phyloP scores from a whole-genome alignment of 202 grass and related monocot genomes.

The Panicum virgatum region DNA sequence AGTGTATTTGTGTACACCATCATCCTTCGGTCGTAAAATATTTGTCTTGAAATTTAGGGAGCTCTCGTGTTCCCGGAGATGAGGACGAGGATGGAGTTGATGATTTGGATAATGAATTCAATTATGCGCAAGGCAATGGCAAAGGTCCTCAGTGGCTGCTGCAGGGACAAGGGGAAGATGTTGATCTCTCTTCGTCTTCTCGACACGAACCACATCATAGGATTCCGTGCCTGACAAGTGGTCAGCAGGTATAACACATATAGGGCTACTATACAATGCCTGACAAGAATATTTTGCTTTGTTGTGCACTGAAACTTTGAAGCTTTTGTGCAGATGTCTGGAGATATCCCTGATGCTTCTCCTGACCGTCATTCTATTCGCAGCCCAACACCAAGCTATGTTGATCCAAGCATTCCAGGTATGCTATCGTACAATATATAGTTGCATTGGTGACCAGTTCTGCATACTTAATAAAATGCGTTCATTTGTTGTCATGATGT shows the following conservation, averaged over 20 bases:
- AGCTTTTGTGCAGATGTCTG: conserved; percentile 64
- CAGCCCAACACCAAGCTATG: conserved; percentile 84
- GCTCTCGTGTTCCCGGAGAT: conserved; percentile 88
- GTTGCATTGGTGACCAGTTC: neutral
- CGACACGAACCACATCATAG: conserved; percentile 76
- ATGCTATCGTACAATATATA: neutral
- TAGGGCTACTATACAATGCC: neutral
- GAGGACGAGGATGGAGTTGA: conserved; percentile 98
- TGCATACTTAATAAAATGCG: neutral
- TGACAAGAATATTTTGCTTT: conserved; percentile 18
- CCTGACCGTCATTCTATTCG: conserved; percentile 95
- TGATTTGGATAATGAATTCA: conserved; percentile 96
- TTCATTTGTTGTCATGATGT: conserved; percentile 39
- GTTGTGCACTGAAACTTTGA: conserved; percentile 36
- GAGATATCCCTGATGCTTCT: conserved; percentile 92
- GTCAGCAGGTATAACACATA: conserved; percentile 65
- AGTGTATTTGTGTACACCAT: neutral
- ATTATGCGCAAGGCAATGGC: conserved; percentile 63
- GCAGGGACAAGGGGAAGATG: conserved; percentile 65
- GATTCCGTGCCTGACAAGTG: conserved; percentile 81
- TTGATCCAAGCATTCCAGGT: conserved; percentile 98
- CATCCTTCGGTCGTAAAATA: neutral
- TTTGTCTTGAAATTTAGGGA: conserved; percentile 53
- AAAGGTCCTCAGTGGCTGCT: conserved; percentile 69
- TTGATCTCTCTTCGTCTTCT: conserved; percentile 88